Percentiles rank a stretch among this genome's conserved stretches.
Evolutionary conservation across 345 rosid genomes (phyloP).

Genomic region (Rhizophora mangle): DNA sequence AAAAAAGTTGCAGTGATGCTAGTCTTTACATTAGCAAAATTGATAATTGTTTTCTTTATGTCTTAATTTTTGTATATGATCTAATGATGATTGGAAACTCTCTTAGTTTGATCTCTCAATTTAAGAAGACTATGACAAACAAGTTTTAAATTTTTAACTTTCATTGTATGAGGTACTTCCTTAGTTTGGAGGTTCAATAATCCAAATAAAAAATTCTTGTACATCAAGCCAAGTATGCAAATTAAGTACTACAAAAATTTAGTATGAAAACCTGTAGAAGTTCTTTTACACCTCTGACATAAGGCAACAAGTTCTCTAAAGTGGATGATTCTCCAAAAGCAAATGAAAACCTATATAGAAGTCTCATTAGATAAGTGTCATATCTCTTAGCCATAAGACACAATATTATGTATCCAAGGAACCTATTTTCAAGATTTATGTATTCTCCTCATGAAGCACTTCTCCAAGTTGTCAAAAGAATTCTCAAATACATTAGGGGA

Average conservation of each 20-base stretch:
- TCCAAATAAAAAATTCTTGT: background rate
- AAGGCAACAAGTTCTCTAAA: rapidly evolving
- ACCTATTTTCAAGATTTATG: background rate
- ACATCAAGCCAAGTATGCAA: background rate
- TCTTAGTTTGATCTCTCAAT: background rate
- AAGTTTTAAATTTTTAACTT: background rate
- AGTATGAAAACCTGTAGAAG: background rate
- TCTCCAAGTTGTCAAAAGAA: background rate
- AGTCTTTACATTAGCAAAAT: rapidly evolving
- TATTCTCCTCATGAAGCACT: background rate
- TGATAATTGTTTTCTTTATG: background rate
- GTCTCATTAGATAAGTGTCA: background rate
- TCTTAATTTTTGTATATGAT: background rate
- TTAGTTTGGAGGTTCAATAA: background rate
- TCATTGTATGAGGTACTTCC: background rate
- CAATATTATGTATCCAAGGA: background rate
- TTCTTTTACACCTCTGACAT: background rate
- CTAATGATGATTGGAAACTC: background rate
- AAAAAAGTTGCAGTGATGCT: background rate
- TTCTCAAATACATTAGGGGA: background rate
- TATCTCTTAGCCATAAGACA: rapidly evolving
- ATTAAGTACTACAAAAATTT: background rate
- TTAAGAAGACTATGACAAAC: background rate
- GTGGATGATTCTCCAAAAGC: background rate
- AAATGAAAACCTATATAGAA: background rate